Evolutionary conservation across 192 early-diverging fungal genomes (phyloP).

Genomic region (Backusella mclennaniae): DNA sequence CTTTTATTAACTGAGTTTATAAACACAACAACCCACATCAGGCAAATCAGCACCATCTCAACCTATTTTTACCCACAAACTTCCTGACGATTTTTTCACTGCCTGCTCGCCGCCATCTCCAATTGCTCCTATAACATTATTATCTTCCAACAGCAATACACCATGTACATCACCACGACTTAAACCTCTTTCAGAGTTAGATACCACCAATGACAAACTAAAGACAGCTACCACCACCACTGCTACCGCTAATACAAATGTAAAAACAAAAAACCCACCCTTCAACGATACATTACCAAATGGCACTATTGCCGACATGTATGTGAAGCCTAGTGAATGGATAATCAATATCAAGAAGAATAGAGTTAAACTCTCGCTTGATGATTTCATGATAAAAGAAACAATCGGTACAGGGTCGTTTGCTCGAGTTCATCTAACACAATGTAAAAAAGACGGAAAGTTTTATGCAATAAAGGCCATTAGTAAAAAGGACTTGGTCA

Average conservation of each 20-base stretch:
- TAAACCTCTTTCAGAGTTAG: background rate
- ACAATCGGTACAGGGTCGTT: constrained; percentile 94
- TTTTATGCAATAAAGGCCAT: constrained; percentile 96
- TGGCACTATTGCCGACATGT: background rate
- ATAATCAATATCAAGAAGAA: background rate
- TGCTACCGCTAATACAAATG: background rate
- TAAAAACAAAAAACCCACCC: background rate
- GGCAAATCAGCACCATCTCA: background rate
- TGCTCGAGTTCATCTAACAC: constrained; percentile 90
- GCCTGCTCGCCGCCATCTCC: constrained; percentile 4
- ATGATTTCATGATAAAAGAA: constrained; percentile 77
- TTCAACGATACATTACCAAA: background rate
- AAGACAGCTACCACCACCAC: background rate
- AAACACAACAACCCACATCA: background rate
- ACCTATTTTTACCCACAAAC: background rate
- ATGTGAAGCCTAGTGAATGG: background rate
- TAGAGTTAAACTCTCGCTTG: background rate
- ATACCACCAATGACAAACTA: background rate
- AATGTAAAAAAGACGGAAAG: constrained; percentile 65
- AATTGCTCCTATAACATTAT: background rate
- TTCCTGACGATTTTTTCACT: constrained; percentile 8
- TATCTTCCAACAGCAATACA: background rate
- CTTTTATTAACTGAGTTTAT: background rate
- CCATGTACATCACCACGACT: background rate
- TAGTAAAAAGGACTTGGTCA: constrained; percentile 87